Percentiles rank a stretch among this genome's conserved stretches.
Evolutionary conservation across 805 yeast genomes (phyloP).

Genomic region (Lachancea sp.): DNA sequence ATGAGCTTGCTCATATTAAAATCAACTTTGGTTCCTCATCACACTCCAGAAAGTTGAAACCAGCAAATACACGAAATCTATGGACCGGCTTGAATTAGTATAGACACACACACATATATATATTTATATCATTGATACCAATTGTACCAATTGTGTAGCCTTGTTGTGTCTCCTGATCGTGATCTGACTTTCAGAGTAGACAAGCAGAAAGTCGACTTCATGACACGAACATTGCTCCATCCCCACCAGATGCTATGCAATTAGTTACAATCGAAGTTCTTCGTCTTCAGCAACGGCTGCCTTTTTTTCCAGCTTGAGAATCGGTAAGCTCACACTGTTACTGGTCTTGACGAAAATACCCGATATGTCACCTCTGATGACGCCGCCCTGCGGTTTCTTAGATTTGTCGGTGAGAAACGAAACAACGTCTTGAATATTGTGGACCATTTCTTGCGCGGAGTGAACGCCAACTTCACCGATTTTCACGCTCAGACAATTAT

Average conservation of each 20-base stretch:
- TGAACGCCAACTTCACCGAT: conserved; percentile 42
- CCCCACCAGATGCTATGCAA: not conserved
- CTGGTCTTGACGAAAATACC: conserved; percentile 59
- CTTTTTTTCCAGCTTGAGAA: conserved; percentile 23
- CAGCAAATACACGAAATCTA: too few species aligned
- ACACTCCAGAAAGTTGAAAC: not conserved
- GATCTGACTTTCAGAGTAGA: too few species aligned
- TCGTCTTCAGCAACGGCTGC: conserved; percentile 4
- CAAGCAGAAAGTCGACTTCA: too few species aligned
- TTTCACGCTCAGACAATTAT: conserved; percentile 52
- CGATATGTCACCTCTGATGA: conserved; percentile 40
- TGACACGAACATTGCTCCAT: not conserved
- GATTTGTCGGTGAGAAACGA: conserved; percentile 42
- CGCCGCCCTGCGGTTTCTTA: conserved; percentile 53
- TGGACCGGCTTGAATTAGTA: too few species aligned
- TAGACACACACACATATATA: too few species aligned
- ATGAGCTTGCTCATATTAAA: not conserved
- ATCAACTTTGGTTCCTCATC: not conserved
- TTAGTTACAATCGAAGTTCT: conserved; percentile 1
- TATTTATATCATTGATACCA: too few species aligned
- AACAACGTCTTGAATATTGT: conserved; percentile 31
- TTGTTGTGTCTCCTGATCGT: too few species aligned
- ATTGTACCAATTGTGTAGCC: too few species aligned
- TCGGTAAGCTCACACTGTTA: conserved; percentile 61
- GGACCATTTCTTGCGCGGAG: conserved; percentile 20